A percentile compares a stretch with the other conserved stretches of the same genome.
phyloP scores from a whole-genome alignment of 805 yeast genomes.

The Yarrowia divulgata region DNA sequence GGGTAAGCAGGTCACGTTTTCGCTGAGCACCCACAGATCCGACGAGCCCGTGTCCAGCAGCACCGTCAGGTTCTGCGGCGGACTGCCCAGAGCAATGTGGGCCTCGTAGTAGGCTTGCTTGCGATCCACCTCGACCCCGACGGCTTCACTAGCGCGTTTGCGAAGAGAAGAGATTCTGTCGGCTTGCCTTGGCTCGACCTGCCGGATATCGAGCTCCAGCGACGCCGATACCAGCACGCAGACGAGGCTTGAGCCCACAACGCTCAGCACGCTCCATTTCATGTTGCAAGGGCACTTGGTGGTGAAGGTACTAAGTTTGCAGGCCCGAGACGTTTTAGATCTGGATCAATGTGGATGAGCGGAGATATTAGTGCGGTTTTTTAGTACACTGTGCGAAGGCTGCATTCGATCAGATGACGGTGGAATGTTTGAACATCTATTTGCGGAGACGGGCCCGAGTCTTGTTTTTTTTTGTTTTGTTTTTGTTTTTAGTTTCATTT shows the following conservation, averaged over 20 bases:
- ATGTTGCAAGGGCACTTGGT: background rate
- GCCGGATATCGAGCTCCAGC: slow-evolving; percentile 3
- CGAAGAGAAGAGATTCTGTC: background rate
- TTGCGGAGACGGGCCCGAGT: too few relatives aligned
- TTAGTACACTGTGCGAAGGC: too few relatives aligned
- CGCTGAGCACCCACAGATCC: slow-evolving; percentile 21
- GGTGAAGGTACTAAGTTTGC: background rate
- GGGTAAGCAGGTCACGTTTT: slow-evolving; percentile 4
- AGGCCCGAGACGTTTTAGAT: background rate
- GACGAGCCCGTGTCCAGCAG: slow-evolving; percentile 29
- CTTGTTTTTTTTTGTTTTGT: too few relatives aligned
- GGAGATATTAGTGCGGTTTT: too few relatives aligned
- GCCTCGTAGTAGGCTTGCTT: slow-evolving; percentile 13
- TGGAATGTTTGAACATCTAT: too few relatives aligned
- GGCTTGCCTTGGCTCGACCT: background rate
- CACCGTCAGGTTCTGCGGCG: slow-evolving; percentile 15
- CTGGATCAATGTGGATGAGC: too few relatives aligned
- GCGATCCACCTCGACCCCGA: background rate
- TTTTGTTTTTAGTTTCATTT: too few relatives aligned
- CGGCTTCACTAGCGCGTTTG: background rate
- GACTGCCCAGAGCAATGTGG: background rate
- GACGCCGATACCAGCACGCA: background rate
- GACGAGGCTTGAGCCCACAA: background rate
- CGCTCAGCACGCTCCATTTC: background rate
- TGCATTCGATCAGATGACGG: too few relatives aligned